Evolutionary conservation across 2,329 filamentous ascomycete genomes (phyloP).

Genomic region (Ceratocystis cubensis): DNA sequence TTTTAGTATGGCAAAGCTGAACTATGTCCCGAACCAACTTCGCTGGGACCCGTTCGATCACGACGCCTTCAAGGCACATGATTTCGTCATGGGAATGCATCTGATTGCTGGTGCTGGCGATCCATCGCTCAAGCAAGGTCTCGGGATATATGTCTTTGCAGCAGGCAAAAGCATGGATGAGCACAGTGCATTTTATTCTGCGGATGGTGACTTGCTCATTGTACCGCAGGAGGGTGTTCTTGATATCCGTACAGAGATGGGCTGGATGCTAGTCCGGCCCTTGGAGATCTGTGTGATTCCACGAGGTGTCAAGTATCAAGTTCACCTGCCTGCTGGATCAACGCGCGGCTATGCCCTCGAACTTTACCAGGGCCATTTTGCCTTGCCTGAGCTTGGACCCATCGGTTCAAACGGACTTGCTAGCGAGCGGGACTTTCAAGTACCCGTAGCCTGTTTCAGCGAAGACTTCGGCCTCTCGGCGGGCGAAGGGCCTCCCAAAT

Average conservation of each 20-base stretch:
- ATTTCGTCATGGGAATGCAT: conserved; percentile 45
- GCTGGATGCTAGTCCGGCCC: conserved; percentile 53
- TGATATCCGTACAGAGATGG: conserved; percentile 61
- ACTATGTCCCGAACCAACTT: conserved; percentile 68
- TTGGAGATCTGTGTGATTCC: conserved; percentile 63
- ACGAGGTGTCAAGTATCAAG: conserved; percentile 55
- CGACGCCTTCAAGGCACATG: conserved; percentile 38
- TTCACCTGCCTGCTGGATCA: conserved; percentile 45
- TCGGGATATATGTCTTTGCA: conserved; percentile 66
- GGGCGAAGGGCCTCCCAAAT: conserved; percentile 23
- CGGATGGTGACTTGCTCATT: conserved; percentile 64
- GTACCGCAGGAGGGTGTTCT: conserved; percentile 58
- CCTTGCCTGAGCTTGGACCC: conserved; percentile 54
- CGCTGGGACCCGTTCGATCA: conserved; percentile 68
- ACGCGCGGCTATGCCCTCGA: conserved; percentile 59
- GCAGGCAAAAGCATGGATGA: conserved; percentile 59
- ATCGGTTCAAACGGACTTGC: conserved; percentile 58
- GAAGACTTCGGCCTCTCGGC: conserved; percentile 38
- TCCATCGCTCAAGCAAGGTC: conserved; percentile 58
- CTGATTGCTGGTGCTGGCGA: conserved; percentile 67
- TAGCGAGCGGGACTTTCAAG: conserved; percentile 59
- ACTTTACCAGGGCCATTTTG: conserved; percentile 54
- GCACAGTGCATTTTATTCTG: conserved; percentile 62
- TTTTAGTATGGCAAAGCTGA: conserved; percentile 36
- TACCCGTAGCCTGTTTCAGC: conserved; percentile 52